A percentile compares a stretch with the other conserved stretches of the same genome.
These are phyloP conservation scores for Phialemoniopsis sp. DNA, from an alignment of 2,329 filamentous ascomycete genomes.

Conservation along the genomic window DNA sequence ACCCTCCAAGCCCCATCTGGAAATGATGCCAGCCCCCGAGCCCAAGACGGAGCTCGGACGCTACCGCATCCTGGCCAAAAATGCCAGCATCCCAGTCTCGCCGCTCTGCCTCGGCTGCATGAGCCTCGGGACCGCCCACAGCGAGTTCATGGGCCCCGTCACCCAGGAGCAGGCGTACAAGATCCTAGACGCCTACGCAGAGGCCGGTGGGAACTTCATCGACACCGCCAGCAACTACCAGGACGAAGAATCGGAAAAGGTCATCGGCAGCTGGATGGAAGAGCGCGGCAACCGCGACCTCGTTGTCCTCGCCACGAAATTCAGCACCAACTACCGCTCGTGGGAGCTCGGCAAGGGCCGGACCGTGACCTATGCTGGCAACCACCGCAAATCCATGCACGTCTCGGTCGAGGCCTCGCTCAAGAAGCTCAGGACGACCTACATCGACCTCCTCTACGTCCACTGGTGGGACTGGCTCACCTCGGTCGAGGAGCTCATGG, in stretches of 20 bases:
- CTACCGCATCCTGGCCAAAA: no score
- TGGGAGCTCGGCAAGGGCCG: conserved; percentile 11
- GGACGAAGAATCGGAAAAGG: conserved; percentile 43
- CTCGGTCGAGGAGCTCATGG: conserved; percentile 19
- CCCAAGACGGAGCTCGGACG: no score
- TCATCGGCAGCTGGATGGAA: conserved; percentile 48
- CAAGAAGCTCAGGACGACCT: conserved; percentile 30
- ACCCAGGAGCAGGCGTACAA: conserved; percentile 46
- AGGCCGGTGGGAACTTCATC: conserved; percentile 57
- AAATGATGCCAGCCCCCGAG: no score
- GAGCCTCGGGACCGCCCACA: conserved; percentile 4
- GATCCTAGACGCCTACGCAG: conserved; percentile 50
- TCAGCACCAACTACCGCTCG: conserved; percentile 32
- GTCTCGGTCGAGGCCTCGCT: conserved; percentile 33
- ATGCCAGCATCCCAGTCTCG: background rate
- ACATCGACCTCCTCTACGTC: conserved; percentile 25
- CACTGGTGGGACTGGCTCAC: conserved; percentile 21
- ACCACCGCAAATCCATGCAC: conserved; percentile 30
- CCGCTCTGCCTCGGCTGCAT: conserved; percentile 5
- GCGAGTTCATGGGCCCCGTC: conserved; percentile 3
- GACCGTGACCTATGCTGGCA: conserved; percentile 31
- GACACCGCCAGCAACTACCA: conserved; percentile 52
- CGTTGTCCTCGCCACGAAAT: conserved; percentile 45
- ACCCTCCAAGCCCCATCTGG: background rate
- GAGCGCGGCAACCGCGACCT: conserved; percentile 36